A percentile compares a stretch with the other conserved stretches of the same genome.
phyloP scores from a whole-genome alignment of 345 rosid species.

The Eucalyptus victrix region DNA sequence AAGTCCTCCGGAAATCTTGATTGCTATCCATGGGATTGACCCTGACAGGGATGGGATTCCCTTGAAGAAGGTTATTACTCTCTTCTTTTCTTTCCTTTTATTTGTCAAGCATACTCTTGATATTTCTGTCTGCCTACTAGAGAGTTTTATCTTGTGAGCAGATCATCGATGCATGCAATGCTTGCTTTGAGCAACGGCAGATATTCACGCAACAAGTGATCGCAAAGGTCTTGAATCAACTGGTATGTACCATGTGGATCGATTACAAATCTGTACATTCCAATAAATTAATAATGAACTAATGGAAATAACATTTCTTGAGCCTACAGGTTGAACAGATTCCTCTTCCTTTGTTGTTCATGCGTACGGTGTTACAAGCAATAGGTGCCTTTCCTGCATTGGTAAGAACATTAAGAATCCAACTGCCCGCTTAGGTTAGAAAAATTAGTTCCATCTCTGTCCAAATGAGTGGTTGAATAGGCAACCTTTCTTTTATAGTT shows the following conservation, averaged over 20 bases:
- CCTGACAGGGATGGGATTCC: slow-evolving; percentile 88
- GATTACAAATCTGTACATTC: neutral
- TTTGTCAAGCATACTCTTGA: neutral
- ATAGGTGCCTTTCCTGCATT: slow-evolving; percentile 81
- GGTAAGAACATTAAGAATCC: neutral
- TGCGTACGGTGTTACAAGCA: slow-evolving; percentile 98
- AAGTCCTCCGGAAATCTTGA: slow-evolving; percentile 75
- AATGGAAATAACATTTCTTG: neutral
- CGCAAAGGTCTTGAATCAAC: slow-evolving; percentile 90
- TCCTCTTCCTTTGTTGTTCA: slow-evolving; percentile 95
- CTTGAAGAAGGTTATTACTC: slow-evolving; percentile 56
- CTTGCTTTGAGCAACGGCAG: slow-evolving; percentile 83
- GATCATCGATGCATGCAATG: slow-evolving; percentile 94
- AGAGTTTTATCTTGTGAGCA: slow-evolving; percentile 16
- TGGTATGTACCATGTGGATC: slow-evolving; percentile 37
- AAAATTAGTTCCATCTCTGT: neutral
- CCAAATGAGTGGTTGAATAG: neutral
- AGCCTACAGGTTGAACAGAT: slow-evolving; percentile 85
- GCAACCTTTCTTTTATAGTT: neutral
- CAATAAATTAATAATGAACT: neutral
- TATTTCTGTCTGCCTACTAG: neutral
- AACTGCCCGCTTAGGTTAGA: neutral
- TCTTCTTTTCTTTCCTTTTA: neutral
- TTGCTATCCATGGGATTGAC: slow-evolving; percentile 88
- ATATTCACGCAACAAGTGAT: slow-evolving; percentile 91